Base-by-base conservation (phyloP, 176 grass and related monocot species). In the Oryza australiensis region DNA sequence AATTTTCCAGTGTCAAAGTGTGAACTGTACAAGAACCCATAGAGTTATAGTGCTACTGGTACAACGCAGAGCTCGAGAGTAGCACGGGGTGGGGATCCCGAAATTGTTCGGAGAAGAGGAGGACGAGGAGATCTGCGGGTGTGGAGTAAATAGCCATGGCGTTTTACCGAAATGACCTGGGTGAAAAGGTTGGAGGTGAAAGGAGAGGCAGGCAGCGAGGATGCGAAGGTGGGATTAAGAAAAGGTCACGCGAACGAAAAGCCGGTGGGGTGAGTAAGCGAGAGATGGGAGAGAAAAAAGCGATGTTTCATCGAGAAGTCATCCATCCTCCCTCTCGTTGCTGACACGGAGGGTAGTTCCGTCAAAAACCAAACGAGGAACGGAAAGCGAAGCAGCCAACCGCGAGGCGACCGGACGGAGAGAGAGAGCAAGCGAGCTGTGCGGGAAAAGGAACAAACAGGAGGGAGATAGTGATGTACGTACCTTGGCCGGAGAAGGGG, bases 251-350 rank as follows among this genome's bases (percentile, higher is more conserved):
- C 70, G 24, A 70, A 42, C 77, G 41, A 81, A 81, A 85, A 85
- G 82, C 77, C 41, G 28, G 70, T 5, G 70, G 38, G 38, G 9
- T 10, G 9, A 40, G 71, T 7, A 60, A 9, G 35, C 0, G 7
- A 2, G 37, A 7, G 51, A 15, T n/a, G 72, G 2, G 72, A 5
- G 6, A 15, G 1, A 23, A 30, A 76, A 89, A 89, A 86, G 78
- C 73, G 78, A 86, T 38, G 87, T 81, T 70, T 82, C 78, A 82
- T 82, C 78, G 30, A 43, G 26, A 86, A 78, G 88, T 73, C 78
- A 62, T 82, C 78, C 77, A 82, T 76, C 78, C 18, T 66, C 77
- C 73, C 64, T 27, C 16, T 38, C 4, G 71, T 23, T 82, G 88
- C 83, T 82, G 66, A 89, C 83, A 68, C 77, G 65, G 49, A 59